Base-by-base conservation (phyloP, 106 monocot species). In the Iris macrosiphon region DNA sequence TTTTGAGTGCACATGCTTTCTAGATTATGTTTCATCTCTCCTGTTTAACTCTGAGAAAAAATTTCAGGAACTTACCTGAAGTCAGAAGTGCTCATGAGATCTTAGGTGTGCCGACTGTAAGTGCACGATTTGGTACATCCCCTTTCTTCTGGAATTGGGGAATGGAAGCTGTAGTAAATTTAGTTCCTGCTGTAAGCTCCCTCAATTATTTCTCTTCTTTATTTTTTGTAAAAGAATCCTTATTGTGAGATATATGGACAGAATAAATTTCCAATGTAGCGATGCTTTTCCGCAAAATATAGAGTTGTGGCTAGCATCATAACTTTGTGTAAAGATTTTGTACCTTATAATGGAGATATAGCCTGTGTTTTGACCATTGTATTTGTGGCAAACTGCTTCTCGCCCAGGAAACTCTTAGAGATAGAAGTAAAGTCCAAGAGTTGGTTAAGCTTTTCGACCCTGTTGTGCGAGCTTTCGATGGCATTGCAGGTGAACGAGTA, bases 81-180 rank as follows among this genome's bases (percentile, higher is more conserved):
- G 94, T 93, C 16, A 83, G 55, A 69, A 89, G 75, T 66, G 67
- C 70, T 37, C 78, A 81, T 74, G 76, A 89, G 85, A 66, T 89
- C 49, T 70, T 94, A 62, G 88, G 81, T 57, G 81, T 94, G 12
- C 89, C 94, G 28, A 85, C 78, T 30, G 94, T 94, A 30, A 94
- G 94, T 72, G 94, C 94, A 71, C 77, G 94, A 47, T 94, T 94
- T 65, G 94, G 94, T 47, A 94, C 94, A 44, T 35, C 94, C 1
- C 89, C 94, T 0, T 89, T 94, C 72, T 89, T 94, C 67, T 94
- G 94, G 94, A 94, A 94, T 57, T 88, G 88, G 94, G 88, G 88
- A 72, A 89, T 94, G 88, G 53, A 65, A 58, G 81, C 75, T 59
- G 24, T 94, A 32, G 81, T 67, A 66, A 85, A 61, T 35, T 60